Base-by-base conservation (phyloP, 2,329 filamentous ascomycete species). In the Sporothrix protearum region DNA sequence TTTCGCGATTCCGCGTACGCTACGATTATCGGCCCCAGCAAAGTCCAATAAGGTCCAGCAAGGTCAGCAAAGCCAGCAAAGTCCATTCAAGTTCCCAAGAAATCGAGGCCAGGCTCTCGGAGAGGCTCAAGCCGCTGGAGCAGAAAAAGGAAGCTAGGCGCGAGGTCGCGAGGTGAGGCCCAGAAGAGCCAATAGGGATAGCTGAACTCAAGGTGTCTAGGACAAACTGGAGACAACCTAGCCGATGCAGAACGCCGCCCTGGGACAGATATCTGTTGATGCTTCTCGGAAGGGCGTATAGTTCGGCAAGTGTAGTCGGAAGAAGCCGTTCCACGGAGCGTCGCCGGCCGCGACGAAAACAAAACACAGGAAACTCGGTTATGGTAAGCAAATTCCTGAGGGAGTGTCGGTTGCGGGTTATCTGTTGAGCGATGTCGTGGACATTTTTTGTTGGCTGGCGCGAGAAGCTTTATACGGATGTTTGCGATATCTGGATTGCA, bases 81-180 rank as follows among this genome's bases (percentile, higher is more conserved):
- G n/a, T 22, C n/a, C 49, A 53, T 2, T 16, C 9, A 53, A 3
- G 22, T 49, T 19, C 16, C 39, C 39, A 47, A 47, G 25, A 63
- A 16, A 22, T 36, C 36, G 12, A 42, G 12, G 45, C 59, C 28
- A 64, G 59, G 59, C 33, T 45, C 47, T 19, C 66, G 47, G 49
- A 14, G 16, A 59, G 45, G 30, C n/a, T 47, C 66, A 55, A 30
- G 47, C 47, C n/a, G 47, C 49, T 68, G 22, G 45, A 53, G 47
- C 47, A 47, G 12, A 39, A 39, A 39, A 42, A n/a, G n/a, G 47
- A 55, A 45, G 36, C 59, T 64, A 64, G 59, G 36, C 36, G 59
- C 59, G 59, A 64, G 36, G 36, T 64, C 59, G 59, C 59, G 59
- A 63, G 59, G 36, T 63, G 59, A 64, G 33, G 59, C 36, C 25